Percentiles rank a stretch among this genome's conserved stretches.
These are phyloP conservation scores for Ophiosphaerella korrae DNA, from an alignment of 2,329 filamentous ascomycete genomes.

Conservation along the genomic window DNA sequence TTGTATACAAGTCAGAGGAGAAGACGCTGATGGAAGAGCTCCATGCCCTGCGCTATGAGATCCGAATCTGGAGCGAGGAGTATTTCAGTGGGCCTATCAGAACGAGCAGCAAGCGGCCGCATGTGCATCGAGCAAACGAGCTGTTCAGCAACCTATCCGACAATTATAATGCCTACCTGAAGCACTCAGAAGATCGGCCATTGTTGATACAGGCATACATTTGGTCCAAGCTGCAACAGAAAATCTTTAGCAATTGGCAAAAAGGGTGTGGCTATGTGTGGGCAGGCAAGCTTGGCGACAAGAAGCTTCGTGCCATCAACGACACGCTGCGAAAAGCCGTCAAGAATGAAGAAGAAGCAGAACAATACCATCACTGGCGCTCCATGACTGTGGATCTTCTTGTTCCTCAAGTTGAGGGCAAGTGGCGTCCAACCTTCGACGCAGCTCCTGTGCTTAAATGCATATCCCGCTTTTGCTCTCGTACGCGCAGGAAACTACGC, in stretches of 20 bases:
- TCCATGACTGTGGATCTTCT: slow-evolving; percentile 44
- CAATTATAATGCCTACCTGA: slow-evolving; percentile 42
- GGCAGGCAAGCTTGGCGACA: slow-evolving; percentile 46
- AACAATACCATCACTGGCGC: slow-evolving; percentile 46
- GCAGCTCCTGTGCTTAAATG: slow-evolving; percentile 41
- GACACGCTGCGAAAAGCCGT: slow-evolving; percentile 47
- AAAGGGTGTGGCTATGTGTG: slow-evolving; percentile 46
- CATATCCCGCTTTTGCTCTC: slow-evolving; percentile 38
- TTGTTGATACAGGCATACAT: slow-evolving; percentile 45
- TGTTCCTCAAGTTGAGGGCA: slow-evolving; percentile 44
- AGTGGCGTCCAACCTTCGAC: slow-evolving; percentile 44
- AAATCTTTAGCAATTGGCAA: slow-evolving; percentile 43
- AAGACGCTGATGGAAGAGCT: slow-evolving; percentile 44
- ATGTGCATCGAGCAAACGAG: slow-evolving; percentile 38
- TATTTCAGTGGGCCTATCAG: slow-evolving; percentile 40
- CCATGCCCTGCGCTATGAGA: slow-evolving; percentile 40
- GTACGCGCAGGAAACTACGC: slow-evolving; percentile 36
- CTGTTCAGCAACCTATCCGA: slow-evolving; percentile 42
- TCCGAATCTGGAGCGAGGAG: slow-evolving; percentile 42
- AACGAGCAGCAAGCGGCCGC: slow-evolving; percentile 35
- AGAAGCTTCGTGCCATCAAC: slow-evolving; percentile 43
- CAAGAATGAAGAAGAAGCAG: slow-evolving; percentile 43
- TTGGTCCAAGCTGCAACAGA: slow-evolving; percentile 44
- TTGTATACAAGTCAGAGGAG: slow-evolving; percentile 43
- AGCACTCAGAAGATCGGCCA: slow-evolving; percentile 37